Conservation (phyloP, 257 asterid genomes). For the Solanum corneliomulleri region DNA sequence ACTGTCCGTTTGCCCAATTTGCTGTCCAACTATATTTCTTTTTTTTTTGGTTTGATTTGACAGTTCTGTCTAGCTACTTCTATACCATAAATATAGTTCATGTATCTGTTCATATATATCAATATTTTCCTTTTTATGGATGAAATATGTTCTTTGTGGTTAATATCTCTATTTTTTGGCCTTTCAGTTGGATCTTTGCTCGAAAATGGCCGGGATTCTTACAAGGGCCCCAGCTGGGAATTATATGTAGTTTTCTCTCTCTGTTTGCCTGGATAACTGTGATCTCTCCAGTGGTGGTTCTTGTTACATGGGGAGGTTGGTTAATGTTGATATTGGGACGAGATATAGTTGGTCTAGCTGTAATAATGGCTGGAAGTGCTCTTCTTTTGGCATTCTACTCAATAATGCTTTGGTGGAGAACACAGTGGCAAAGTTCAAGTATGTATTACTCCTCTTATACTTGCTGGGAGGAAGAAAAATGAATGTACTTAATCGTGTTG, state of each 20-base stretch:
- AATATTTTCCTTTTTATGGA: background rate
- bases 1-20: background rate
- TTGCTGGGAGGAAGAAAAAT: background rate
- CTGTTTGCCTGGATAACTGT: constrained; percentile 74
- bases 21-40: background rate
- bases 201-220: constrained; percentile 86
- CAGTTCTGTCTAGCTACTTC: background rate
- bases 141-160: background rate
- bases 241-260: constrained; percentile 68
- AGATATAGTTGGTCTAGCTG: constrained; percentile 91
- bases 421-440: constrained; percentile 99
- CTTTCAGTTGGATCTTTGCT: constrained; percentile 96
- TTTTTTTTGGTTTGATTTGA: background rate
- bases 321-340: constrained; percentile 82
- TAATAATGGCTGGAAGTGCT: constrained; percentile 96
- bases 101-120: background rate
- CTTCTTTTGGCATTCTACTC: constrained; percentile 90
- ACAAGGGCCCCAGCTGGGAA: constrained; percentile 85
- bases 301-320: constrained; percentile 92
- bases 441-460: constrained; percentile 18
- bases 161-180: constrained; percentile 8
- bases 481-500: background rate
- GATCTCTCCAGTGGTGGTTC: constrained; percentile 77
- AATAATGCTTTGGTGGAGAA: constrained; percentile 99
- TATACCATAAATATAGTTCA: background rate